Conservation (phyloP, 31 red algal genomes). For the Odonthalia washingtoniensis region DNA sequence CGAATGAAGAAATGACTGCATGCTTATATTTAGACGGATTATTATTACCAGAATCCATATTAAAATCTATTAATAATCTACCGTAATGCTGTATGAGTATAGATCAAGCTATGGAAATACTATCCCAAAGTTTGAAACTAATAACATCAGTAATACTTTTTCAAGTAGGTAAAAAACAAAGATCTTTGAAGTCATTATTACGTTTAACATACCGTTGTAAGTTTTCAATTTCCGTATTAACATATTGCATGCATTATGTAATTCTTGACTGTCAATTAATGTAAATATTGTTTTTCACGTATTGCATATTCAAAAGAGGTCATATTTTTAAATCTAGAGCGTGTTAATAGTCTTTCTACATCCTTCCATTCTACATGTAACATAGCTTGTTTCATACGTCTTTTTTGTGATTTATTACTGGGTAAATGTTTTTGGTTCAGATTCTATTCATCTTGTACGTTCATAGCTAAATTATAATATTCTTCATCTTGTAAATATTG, state of each 20-base stretch:
- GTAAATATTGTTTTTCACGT: conserved; percentile 89
- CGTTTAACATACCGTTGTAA: conserved; percentile 82
- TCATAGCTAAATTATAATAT: conserved; percentile 69
- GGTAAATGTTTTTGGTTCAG: conserved; percentile 67
- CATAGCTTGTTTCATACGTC: conserved; percentile 88
- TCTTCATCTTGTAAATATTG: conserved; percentile 97
- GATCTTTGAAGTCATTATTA: conserved; percentile 85
- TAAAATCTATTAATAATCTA: conserved; percentile 83
- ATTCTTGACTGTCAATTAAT: conserved; percentile 90
- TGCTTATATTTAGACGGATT: not conserved
- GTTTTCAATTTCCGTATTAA: conserved; percentile 88
- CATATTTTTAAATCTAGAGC: conserved; percentile 79
- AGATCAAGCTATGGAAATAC: conserved; percentile 64
- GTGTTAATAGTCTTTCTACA: conserved; percentile 83
- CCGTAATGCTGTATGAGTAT: conserved; percentile 86
- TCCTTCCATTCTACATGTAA: conserved; percentile 94
- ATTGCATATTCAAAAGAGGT: conserved; percentile 95
- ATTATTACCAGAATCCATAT: conserved; percentile 27
- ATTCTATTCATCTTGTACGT: conserved; percentile 86
- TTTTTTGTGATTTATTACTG: conserved; percentile 68
- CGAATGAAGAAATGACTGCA: too few relatives aligned
- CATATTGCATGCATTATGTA: conserved; percentile 86
- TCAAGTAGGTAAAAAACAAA: conserved; percentile 97
- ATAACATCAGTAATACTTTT: conserved; percentile 86
- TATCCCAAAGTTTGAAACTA: conserved; percentile 87